phyloP scores from a whole-genome alignment of 495 filamentous ascomycete species.

The Hypoxylon perforatum region DNA sequence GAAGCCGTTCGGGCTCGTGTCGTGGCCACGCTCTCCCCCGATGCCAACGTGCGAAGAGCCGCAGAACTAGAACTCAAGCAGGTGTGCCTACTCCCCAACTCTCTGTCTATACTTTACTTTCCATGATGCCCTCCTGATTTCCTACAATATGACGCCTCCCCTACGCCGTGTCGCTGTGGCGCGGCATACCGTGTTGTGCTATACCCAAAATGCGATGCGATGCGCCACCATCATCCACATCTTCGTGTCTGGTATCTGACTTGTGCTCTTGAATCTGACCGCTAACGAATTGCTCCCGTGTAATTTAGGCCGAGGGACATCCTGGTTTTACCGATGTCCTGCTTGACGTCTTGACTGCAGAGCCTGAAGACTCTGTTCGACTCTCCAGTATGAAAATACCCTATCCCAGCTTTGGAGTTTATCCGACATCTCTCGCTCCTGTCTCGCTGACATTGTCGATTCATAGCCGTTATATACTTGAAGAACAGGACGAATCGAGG shows the following conservation, averaged over 20 bases:
- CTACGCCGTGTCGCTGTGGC: slow-evolving; percentile 1
- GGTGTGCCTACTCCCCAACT: slow-evolving; percentile 64
- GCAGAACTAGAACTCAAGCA: slow-evolving; percentile 94
- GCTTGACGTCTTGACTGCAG: slow-evolving; percentile 86
- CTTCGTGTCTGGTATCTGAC: slow-evolving; percentile 14
- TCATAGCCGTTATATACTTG: slow-evolving; percentile 90
- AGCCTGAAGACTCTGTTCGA: slow-evolving; percentile 84
- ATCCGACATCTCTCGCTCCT: not conserved
- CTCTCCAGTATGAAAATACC: slow-evolving; percentile 77
- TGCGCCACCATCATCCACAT: slow-evolving; percentile 31
- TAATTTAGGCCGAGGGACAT: slow-evolving; percentile 83
- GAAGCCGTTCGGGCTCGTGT: slow-evolving; percentile 87
- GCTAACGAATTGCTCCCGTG: slow-evolving; percentile 28
- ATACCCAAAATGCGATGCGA: slow-evolving; percentile 27
- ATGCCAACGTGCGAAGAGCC: slow-evolving; percentile 84
- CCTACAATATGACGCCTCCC: no score
- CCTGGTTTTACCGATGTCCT: slow-evolving; percentile 91
- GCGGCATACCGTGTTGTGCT: slow-evolving; percentile 16
- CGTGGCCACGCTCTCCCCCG: slow-evolving; percentile 83
- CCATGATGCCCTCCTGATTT: slow-evolving; percentile 14
- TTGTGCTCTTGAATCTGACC: slow-evolving; percentile 17
- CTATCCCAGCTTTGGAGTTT: not conserved
- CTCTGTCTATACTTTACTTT: slow-evolving; percentile 23
- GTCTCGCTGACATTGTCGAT: slow-evolving; percentile 27
- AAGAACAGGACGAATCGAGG: slow-evolving; percentile 95